phyloP scores from a whole-genome alignment of 1,284 basidiomycete species.

The Omphalotus olearius region DNA sequence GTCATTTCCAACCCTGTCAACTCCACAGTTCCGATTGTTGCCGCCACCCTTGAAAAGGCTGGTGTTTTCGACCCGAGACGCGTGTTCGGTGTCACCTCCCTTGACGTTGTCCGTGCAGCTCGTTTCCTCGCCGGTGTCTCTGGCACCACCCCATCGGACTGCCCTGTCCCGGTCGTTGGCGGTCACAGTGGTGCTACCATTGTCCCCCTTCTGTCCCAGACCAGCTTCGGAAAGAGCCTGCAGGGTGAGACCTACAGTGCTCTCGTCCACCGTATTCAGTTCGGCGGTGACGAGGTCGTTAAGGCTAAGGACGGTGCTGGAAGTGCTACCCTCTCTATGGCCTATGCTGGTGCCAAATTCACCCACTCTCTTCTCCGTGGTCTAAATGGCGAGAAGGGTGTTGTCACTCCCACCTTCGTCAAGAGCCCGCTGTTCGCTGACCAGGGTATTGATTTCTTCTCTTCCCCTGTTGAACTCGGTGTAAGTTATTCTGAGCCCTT shows the following conservation, averaged over 20 bases:
- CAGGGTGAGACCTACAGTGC: constrained; percentile 65
- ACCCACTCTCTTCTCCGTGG: constrained; percentile 80
- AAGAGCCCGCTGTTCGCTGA: constrained; percentile 62
- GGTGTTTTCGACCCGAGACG: constrained; percentile 88
- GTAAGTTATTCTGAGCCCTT: constrained; percentile 38
- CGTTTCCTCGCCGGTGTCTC: constrained; percentile 84
- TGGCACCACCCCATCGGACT: constrained; percentile 63
- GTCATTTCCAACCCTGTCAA: constrained; percentile 98
- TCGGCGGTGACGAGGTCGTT: constrained; percentile 90
- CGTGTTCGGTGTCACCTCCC: constrained; percentile 89
- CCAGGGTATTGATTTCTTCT: constrained; percentile 88
- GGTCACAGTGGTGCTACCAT: constrained; percentile 97
- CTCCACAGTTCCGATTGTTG: constrained; percentile 97
- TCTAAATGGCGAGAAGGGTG: constrained; percentile 82
- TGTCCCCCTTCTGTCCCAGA: constrained; percentile 91
- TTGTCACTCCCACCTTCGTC: constrained; percentile 85
- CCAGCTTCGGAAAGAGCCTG: constrained; percentile 55
- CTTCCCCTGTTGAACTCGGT: constrained; percentile 80
- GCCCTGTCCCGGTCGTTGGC: constrained; percentile 85
- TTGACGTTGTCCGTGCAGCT: constrained; percentile 94
- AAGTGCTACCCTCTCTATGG: constrained; percentile 90
- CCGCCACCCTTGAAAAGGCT: constrained; percentile 88
- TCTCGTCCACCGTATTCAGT: constrained; percentile 86
- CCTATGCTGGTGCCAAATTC: constrained; percentile 92
- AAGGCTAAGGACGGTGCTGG: constrained; percentile 89